Conservation (phyloP, 169 alveolate species). For the Plasmodium knowlesi region DNA sequence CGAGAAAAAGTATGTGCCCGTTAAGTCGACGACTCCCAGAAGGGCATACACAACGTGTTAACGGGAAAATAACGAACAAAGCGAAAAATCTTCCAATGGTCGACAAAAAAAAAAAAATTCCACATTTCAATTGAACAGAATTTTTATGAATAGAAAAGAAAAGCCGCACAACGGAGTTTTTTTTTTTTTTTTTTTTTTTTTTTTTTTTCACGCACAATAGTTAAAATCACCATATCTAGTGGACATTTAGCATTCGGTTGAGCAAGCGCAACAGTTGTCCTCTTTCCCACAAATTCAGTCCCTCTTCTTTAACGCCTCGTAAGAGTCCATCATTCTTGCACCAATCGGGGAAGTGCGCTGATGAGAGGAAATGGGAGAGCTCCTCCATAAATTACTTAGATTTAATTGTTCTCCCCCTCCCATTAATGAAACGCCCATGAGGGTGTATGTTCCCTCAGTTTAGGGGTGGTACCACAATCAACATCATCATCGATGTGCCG, state of each 20-base stretch:
- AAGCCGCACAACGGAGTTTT: neutral
- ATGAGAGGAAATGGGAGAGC: neutral
- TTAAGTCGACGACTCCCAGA: neutral
- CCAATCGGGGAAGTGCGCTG: neutral
- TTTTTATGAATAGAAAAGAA: neutral
- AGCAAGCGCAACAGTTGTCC: neutral
- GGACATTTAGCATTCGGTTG: neutral
- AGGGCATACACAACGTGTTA: neutral
- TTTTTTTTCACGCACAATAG: neutral
- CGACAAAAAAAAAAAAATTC: neutral
- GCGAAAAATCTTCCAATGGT: neutral
- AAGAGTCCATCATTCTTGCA: neutral
- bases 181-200: neutral
- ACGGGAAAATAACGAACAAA: neutral
- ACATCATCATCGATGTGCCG: neutral
- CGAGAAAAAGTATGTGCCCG: neutral
- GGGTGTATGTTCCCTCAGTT: neutral
- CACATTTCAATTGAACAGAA: neutral
- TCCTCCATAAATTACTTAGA: neutral
- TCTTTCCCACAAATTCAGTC: neutral
- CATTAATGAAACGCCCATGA: neutral
- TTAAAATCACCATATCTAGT: neutral
- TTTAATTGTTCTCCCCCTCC: neutral
- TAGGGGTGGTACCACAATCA: neutral
- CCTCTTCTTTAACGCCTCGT: neutral